A percentile compares a stretch with the other conserved stretches of the same genome.
phyloP scores from a whole-genome alignment of 164 flowering plant species.

The Piper longum region DNA sequence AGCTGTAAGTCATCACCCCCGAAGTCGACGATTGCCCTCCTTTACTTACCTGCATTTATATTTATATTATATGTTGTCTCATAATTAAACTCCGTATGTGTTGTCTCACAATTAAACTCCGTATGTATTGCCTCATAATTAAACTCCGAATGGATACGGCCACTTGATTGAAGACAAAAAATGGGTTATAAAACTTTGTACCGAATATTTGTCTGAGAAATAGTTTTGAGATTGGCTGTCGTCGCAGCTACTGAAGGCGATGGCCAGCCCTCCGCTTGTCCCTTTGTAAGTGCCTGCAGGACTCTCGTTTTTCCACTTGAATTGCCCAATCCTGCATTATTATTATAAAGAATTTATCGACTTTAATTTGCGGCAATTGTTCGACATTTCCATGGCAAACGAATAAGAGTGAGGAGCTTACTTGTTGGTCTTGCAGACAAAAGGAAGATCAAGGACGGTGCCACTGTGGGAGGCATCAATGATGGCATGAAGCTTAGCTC shows the following conservation, averaged over 20 bases:
- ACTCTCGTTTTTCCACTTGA: slow-evolving; percentile 44
- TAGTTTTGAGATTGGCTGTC: slow-evolving; percentile 33
- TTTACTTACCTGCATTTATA: neutral
- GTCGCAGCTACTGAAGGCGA: slow-evolving; percentile 54
- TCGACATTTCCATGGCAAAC: neutral
- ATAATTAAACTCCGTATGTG: neutral
- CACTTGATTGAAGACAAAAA: neutral
- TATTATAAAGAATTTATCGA: no score
- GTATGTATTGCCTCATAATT: no score
- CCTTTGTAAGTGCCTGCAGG: slow-evolving; percentile 28
- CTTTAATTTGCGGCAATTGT: neutral
- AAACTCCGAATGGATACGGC: no score
- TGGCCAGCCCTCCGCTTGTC: slow-evolving; percentile 51
- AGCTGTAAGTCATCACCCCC: slow-evolving; percentile 51
- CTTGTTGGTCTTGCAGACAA: slow-evolving; percentile 45
- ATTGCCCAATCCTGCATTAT: slow-evolving; percentile 29
- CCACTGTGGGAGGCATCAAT: slow-evolving; percentile 67
- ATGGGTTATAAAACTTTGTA: no score
- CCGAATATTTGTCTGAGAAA: no score
- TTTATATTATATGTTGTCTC: neutral
- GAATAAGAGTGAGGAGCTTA: neutral
- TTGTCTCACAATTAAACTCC: neutral
- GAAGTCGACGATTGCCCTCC: neutral
- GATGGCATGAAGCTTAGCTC: slow-evolving; percentile 73
- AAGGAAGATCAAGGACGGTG: slow-evolving; percentile 62